Evolutionary conservation across 306 rosid genomes (phyloP), one percentile per base, ranked within the genome.

Genomic region (Corylus americana): DNA sequence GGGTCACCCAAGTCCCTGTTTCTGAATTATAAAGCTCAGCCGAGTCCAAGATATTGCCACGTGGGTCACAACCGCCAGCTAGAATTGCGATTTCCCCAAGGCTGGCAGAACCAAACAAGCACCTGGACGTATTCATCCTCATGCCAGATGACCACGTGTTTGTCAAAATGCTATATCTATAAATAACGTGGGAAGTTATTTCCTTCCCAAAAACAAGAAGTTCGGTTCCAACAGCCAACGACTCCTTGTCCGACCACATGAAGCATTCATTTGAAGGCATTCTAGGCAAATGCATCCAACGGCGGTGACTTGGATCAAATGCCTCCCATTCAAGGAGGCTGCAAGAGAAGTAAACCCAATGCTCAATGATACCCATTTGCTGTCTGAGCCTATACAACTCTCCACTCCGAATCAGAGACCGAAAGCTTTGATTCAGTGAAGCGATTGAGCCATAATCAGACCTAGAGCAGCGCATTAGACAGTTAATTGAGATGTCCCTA

Each of bases 291-390:
- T 77, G 49, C 90, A 92, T 88, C 91, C 92, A 89, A 11, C 82
- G 89, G 5, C 71, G 50, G 1, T 74, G 47, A 69, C 51, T 78
- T 9, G 98, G 97, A 89, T 92, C 93, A 63, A 82, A 92, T 45
- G 91, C 97, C 53, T 87, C 88, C 98, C 98, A 94, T 54, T 86
- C 87, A 27, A 79, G 80, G 71, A 86, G 79, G 49, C 68, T 72
- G 74, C 96, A 92, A 13, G 98, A 92, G 78, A 94, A 90, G 85
- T 94, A 94, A 78, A 89, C 81, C 97, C 98, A 94, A 75, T 90
- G 86, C 71, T 94, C 98, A 2, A 81, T 69, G 13, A 90, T 71
- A 2, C 90, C 96, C 88, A 85, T 78, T 63, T 77, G 73, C 51
- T 83, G 76, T 84, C 98, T 86, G 7, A 88, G 61, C 45, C 45